phyloP scores from a whole-genome alignment of 305 asterid genomes.

The Solanum hybrid region DNA sequence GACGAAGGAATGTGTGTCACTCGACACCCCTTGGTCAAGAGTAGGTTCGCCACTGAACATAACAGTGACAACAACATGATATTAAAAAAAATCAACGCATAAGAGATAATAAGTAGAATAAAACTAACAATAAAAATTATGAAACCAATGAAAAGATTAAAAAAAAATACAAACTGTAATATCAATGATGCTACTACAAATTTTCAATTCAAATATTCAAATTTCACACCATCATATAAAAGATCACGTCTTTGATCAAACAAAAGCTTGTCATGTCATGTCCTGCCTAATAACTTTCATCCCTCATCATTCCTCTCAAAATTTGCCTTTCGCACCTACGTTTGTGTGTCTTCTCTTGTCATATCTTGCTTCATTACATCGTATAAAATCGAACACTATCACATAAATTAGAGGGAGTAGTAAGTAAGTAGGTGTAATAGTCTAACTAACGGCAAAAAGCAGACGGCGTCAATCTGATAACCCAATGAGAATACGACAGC shows the following conservation, averaged over 20 bases:
- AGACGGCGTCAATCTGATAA: slow-evolving; percentile 26
- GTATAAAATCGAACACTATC: not conserved
- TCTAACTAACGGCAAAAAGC: slow-evolving; percentile 23
- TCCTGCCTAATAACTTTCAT: no score
- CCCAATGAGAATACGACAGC: slow-evolving; percentile 27
- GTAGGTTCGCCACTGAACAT: not conserved
- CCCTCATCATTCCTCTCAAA: not conserved
- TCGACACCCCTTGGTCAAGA: not conserved
- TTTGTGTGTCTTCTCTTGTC: not conserved
- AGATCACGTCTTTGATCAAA: not conserved
- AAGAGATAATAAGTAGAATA: no score
- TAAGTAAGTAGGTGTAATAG: not conserved
- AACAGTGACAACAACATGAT: no score
- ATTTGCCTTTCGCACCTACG: not conserved
- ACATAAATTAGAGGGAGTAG: not conserved
- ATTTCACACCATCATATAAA: not conserved
- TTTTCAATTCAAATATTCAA: no score
- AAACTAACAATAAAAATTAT: no score
- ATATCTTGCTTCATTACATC: no score
- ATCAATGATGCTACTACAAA: no score
- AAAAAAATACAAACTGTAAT: no score
- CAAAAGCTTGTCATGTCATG: not conserved
- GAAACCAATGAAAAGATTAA: no score
- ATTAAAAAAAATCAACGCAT: no score
- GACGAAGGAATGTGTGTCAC: no score